Conservation (phyloP, 768 basidiomycete genomes). For the Boletus rubescentipes region DNA sequence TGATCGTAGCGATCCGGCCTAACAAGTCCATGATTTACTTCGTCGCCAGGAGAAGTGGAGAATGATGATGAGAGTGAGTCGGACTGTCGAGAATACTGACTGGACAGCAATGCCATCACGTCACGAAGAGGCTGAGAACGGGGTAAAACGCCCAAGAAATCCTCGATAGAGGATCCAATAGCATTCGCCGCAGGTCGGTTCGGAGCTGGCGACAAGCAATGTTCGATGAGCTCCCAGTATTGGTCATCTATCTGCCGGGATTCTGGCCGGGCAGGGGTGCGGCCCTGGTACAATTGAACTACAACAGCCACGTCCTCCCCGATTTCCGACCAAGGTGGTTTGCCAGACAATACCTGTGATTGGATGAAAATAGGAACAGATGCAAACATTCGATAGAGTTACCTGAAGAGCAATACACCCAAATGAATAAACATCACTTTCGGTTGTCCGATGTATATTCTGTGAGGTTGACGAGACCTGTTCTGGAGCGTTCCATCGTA, state of each 20-base stretch:
- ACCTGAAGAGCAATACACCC: neutral
- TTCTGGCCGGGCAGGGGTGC: neutral
- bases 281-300: neutral
- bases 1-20: too few relatives aligned
- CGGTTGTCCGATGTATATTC: neutral
- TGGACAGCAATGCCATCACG: neutral
- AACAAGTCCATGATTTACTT: neutral
- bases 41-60: neutral
- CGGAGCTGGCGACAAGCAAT: neutral
- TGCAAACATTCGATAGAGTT: neutral
- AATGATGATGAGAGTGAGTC: too few relatives aligned
- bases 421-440: slow-evolving; percentile 3
- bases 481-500: slow-evolving; percentile 3
- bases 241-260: neutral
- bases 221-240: neutral
- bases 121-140: neutral
- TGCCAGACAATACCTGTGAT: neutral
- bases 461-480: neutral
- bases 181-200: neutral
- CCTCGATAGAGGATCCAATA: neutral
- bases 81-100: neutral
- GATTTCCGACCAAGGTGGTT: neutral
- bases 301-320: neutral
- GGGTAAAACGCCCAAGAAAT: neutral
- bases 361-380: neutral